These are phyloP conservation scores for Flueggea neowawraea DNA, from an alignment of 441 rosid genomes.

Conservation along the genomic window DNA sequence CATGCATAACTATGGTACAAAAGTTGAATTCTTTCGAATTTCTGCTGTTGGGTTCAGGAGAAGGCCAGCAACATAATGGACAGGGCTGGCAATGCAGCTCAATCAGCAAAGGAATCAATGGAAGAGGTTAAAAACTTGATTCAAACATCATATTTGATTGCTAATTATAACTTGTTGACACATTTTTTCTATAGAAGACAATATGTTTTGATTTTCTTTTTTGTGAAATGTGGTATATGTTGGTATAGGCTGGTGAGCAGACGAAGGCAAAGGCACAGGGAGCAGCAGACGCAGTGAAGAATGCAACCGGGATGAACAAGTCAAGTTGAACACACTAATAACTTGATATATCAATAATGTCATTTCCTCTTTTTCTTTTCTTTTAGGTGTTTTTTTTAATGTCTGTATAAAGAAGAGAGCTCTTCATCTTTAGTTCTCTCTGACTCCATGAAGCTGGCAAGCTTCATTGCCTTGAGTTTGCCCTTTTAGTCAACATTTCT, in stretches of 20 bases:
- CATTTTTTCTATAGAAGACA: background rate
- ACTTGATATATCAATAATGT: background rate
- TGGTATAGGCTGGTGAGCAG: constrained; percentile 53
- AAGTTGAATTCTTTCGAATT: too few species aligned
- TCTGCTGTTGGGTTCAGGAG: constrained; percentile 36
- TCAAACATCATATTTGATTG: background rate
- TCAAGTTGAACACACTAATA: constrained; percentile 19
- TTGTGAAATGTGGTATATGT: background rate
- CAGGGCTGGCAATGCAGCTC: constrained; percentile 53
- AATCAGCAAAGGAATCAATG: constrained; percentile 55
- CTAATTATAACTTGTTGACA: background rate
- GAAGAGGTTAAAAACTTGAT: constrained; percentile 36
- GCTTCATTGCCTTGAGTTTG: too few species aligned
- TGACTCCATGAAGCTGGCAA: background rate
- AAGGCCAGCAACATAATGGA: constrained; percentile 54
- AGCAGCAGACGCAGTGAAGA: constrained; percentile 57
- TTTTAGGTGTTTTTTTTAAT: background rate
- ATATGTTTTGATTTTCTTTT: background rate
- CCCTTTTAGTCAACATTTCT: too few species aligned
- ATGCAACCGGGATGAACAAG: constrained; percentile 67
- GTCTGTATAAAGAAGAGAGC: constrained; percentile 10
- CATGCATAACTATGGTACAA: too few species aligned
- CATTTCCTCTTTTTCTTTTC: background rate
- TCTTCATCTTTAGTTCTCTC: constrained; percentile 9
- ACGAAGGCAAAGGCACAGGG: constrained; percentile 51